These are phyloP conservation scores for Alloascoidea hylecoeti DNA, from an alignment of 805 yeast species.

Conservation along the genomic window DNA sequence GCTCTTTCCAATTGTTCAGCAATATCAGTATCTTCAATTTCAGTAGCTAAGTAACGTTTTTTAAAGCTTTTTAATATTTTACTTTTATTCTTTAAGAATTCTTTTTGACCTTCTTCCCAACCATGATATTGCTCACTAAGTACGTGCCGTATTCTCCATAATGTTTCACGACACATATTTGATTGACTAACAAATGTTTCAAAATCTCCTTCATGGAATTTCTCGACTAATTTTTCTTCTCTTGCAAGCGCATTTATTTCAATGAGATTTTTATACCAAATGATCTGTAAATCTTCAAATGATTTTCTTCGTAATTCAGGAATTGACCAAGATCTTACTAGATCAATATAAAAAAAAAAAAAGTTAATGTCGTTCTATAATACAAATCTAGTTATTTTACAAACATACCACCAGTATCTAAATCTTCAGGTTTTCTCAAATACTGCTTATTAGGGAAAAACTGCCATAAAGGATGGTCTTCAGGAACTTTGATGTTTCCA, in stretches of 20 bases:
- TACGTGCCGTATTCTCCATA: conserved; percentile 78
- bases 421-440: conserved; percentile 41
- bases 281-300: conserved; percentile 79
- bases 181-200: conserved; percentile 4
- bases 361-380: background rate
- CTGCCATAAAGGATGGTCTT: conserved; percentile 91
- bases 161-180: conserved; percentile 23
- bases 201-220: conserved; percentile 12
- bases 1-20: conserved; percentile 64
- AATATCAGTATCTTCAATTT: conserved; percentile 38
- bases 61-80: conserved; percentile 43
- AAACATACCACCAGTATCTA: conserved; percentile 17
- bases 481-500: conserved; percentile 54
- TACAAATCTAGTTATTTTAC: conserved; percentile 9
- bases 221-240: conserved; percentile 48
- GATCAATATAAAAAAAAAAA: conserved; percentile 8
- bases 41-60: conserved; percentile 37
- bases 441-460: conserved; percentile 59
- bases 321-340: conserved; percentile 73
- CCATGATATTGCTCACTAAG: conserved; percentile 75
- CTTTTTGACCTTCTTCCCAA: conserved; percentile 40
- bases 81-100: conserved; percentile 27
- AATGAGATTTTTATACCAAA: conserved; percentile 80
- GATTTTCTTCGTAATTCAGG: conserved; percentile 84
- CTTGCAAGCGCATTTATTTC: conserved; percentile 72